Conservation (phyloP, 2,329 filamentous ascomycete species). For the Hypoxylon sp. region DNA sequence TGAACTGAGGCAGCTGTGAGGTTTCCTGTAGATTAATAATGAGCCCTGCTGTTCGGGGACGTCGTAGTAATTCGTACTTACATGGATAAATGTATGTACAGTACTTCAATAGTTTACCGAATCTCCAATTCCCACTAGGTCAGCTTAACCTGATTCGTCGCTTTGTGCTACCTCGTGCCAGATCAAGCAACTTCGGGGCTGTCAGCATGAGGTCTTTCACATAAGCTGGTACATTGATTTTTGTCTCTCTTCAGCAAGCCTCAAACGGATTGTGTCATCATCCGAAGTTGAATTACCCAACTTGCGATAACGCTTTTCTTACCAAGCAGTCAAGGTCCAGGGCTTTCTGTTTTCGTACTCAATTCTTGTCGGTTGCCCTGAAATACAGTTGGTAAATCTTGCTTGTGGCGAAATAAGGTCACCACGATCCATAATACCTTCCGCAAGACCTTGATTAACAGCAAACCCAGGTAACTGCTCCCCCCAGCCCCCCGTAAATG, state of each 20-base stretch:
- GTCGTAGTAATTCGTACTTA: neutral
- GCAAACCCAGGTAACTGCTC: constrained; percentile 4
- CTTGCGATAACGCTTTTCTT: constrained; percentile 22
- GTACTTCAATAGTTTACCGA: constrained; percentile 26
- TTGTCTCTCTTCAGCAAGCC: constrained; percentile 15
- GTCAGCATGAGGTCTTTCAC: constrained; percentile 26
- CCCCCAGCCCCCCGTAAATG: constrained; percentile 28
- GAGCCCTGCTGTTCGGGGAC: constrained; percentile 4
- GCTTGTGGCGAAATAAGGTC: constrained; percentile 24
- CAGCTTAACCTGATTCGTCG: constrained; percentile 41
- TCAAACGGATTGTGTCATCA: constrained; percentile 43
- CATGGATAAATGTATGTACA: constrained; percentile 3
- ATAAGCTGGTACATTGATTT: constrained; percentile 14
- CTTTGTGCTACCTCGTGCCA: constrained; percentile 47
- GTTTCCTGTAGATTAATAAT: constrained; percentile 16
- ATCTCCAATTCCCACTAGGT: constrained; percentile 13
- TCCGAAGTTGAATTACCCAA: constrained; percentile 31
- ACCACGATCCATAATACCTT: constrained; percentile 1
- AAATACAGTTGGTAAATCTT: neutral
- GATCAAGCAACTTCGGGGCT: constrained; percentile 43
- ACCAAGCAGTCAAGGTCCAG: constrained; percentile 37
- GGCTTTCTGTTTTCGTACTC: constrained; percentile 26
- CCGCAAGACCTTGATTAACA: neutral
- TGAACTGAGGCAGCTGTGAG: neutral
- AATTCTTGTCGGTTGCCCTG: constrained; percentile 12